Percentiles rank a stretch among this genome's conserved stretches.
Evolutionary conservation across 2,329 filamentous ascomycete genomes (phyloP).

Genomic region (Fusarium xylarioides): DNA sequence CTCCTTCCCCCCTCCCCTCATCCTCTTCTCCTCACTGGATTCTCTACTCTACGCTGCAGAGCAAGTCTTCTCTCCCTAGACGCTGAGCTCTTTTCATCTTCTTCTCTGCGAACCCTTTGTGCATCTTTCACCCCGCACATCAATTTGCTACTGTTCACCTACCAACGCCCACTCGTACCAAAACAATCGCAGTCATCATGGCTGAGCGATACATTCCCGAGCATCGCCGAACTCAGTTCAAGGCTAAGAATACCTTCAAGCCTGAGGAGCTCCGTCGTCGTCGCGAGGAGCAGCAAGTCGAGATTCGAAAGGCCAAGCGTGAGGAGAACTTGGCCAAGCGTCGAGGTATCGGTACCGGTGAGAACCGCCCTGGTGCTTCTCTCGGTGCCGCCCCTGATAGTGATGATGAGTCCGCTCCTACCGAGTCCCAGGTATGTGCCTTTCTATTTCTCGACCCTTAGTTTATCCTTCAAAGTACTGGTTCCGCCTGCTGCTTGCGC

Average conservation of each 20-base stretch:
- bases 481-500: not conserved
- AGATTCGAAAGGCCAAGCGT: constrained; percentile 98
- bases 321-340: constrained; percentile 99
- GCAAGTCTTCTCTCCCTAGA: constrained; percentile 11
- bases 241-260: constrained; percentile 99
- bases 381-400: constrained; percentile 92
- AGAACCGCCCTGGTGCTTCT: constrained; percentile 81
- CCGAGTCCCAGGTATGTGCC: constrained; percentile 86
- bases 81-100: constrained; percentile 23
- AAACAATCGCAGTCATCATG: constrained; percentile 69
- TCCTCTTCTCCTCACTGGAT: constrained; percentile 19
- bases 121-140: constrained; percentile 43
- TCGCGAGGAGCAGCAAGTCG: constrained; percentile 98
- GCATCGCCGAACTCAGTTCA: constrained; percentile 99
- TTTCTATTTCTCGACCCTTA: constrained; percentile 20
- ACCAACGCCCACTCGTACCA: constrained; percentile 36
- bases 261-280: constrained; percentile 97
- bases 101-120: constrained; percentile 29
- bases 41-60: constrained; percentile 10
- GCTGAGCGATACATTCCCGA: constrained; percentile 99
- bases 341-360: constrained; percentile 87
- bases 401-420: constrained; percentile 94
- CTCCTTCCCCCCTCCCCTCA: constrained; percentile 29
- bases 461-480: not conserved
- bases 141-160: constrained; percentile 41